Base-by-base conservation (phyloP, 2,329 filamentous ascomycete genomes). In the Didymella arachidicola region DNA sequence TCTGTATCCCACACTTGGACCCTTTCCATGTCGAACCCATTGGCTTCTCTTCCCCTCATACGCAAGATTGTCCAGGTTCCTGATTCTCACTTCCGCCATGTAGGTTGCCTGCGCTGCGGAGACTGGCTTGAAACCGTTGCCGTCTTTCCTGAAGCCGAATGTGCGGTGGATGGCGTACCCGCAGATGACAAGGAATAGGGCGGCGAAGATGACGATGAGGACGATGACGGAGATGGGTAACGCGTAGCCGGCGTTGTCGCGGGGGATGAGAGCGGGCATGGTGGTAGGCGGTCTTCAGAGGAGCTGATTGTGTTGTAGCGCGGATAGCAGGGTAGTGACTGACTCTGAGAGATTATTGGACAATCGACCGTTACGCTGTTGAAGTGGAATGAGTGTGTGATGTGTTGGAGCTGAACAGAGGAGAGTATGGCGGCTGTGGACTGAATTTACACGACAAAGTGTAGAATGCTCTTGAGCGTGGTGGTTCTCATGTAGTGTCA, bases 11-110 rank as follows among this genome's bases (percentile, higher is more conserved):
- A 26, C 25, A 18, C 7, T 19, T 12, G 38, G 30, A 2, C 48
- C 44, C 30, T 45, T 49, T 4, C 55, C 55, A 10, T 30, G 47
- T 19, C 55, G 48, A 1, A 42, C 43, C 48, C 44, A 26, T 16
- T 58, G 55, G n/a, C 49, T 58, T 19, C 49, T 42, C 29, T 34
- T 29, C 11, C 63, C 67, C 22, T 64, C 61, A 11, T 41, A 48
- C 18, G 62, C 64, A 41, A 71, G 26, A 0, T n/a, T 30, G 1
- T 62, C 46, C 50, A 66, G 51, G 34, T 69, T 70, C 43, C 62
- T 44, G 0, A 56, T 36, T 29, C 63, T 44, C 12, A 71, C 67
- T 36, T 66, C 66, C 3, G 64, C 58, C 68, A 71, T 71, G 27
- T 71, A 71, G 14, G 62, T 57, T 18, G 58, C 58, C 39, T 71